Evolutionary conservation across 2,329 filamentous ascomycete species (phyloP).

Genomic region (Aspergillus oerlinghausenensis): DNA sequence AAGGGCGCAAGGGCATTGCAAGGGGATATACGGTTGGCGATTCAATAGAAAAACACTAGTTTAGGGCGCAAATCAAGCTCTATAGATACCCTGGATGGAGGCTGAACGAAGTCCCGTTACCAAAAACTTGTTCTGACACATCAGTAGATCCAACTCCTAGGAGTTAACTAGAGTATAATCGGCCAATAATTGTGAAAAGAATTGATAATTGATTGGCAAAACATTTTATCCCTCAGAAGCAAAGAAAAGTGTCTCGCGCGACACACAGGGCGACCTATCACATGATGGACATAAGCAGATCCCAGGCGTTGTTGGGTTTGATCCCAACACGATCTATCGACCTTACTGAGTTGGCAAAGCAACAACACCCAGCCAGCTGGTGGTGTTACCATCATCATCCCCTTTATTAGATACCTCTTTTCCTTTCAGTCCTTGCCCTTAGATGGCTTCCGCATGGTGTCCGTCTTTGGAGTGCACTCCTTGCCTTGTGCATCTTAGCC

Average conservation of each 20-base stretch:
- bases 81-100: conserved; percentile 4
- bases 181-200: neutral
- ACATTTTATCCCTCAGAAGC: neutral
- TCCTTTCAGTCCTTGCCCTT: conserved; percentile 17
- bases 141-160: neutral
- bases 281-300: conserved; percentile 19
- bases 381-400: conserved; percentile 1
- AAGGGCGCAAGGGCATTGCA: conserved; percentile 83
- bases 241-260: neutral
- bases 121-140: neutral
- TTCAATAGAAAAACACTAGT: conserved; percentile 37
- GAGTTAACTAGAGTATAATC: neutral
- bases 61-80: conserved; percentile 1
- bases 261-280: conserved; percentile 17
- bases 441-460: conserved; percentile 25
- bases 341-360: conserved; percentile 21
- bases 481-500: conserved; percentile 17
- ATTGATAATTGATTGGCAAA: neutral
- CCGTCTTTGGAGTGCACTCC: conserved; percentile 22
- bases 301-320: conserved; percentile 16
- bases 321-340: conserved; percentile 10
- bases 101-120: neutral
- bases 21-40: conserved; percentile 79
- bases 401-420: neutral
- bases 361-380: conserved; percentile 2